Evolutionary conservation across 805 yeast species (phyloP).

Genomic region (Kluyveromyces starmeri): DNA sequence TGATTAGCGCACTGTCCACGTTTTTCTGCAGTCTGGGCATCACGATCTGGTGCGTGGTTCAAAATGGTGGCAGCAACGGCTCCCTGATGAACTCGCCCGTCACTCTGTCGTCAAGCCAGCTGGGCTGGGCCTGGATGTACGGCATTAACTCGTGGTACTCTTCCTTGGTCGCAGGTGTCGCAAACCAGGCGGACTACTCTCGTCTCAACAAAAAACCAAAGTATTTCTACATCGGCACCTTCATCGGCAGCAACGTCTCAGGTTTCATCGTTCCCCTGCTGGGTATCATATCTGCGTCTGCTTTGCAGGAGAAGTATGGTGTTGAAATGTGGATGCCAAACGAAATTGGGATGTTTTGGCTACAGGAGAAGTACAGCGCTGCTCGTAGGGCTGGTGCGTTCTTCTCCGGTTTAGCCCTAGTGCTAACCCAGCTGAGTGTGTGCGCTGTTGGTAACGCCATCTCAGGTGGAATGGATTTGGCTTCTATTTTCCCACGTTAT

Average conservation of each 20-base stretch:
- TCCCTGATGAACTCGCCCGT: slow-evolving; percentile 22
- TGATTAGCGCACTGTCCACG: slow-evolving; percentile 20
- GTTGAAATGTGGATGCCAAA: slow-evolving; percentile 30
- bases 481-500: slow-evolving; percentile 25
- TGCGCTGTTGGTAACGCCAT: slow-evolving; percentile 29
- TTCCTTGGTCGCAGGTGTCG: slow-evolving; percentile 31
- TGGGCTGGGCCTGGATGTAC: slow-evolving; percentile 35
- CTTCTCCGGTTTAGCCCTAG: slow-evolving; percentile 28
- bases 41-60: slow-evolving; percentile 22
- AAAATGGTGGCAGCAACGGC: slow-evolving; percentile 28
- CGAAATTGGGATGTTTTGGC: slow-evolving; percentile 30
- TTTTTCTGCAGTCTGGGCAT: slow-evolving; percentile 27
- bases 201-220: slow-evolving; percentile 23
- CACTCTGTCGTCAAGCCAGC: slow-evolving; percentile 19
- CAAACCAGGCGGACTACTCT: slow-evolving; percentile 33
- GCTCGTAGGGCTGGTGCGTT: slow-evolving; percentile 31
- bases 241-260: slow-evolving; percentile 25
- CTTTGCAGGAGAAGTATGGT: slow-evolving; percentile 27
- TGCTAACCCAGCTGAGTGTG: slow-evolving; percentile 27
- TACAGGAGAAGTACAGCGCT: slow-evolving; percentile 27
- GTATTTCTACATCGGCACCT: slow-evolving; percentile 22
- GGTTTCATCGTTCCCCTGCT: slow-evolving; percentile 31
- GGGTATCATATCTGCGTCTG: slow-evolving; percentile 30
- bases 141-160: slow-evolving; percentile 35
- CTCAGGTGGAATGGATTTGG: slow-evolving; percentile 31